Conservation (phyloP, 768 basidiomycete genomes). For the Cubamyces lactineus region DNA sequence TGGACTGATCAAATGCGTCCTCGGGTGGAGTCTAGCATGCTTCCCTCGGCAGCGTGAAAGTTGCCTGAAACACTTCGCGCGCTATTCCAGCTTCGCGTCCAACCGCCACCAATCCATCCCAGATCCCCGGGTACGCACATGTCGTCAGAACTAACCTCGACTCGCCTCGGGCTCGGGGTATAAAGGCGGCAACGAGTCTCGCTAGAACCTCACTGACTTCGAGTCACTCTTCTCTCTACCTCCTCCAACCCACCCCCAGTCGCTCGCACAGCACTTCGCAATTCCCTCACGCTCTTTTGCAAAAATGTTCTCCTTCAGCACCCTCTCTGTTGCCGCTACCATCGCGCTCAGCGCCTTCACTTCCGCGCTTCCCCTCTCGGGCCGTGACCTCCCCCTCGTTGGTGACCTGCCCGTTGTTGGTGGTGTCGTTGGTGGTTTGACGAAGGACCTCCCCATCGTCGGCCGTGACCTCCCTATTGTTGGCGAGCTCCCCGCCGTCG, state of each 20-base stretch:
- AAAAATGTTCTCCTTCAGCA: slow-evolving; percentile 42
- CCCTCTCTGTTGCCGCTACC: slow-evolving; percentile 34
- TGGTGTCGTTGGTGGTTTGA: slow-evolving; percentile 2
- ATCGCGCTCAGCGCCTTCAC: slow-evolving; percentile 28
- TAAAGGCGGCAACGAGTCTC: slow-evolving; percentile 7
- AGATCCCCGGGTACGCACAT: not conserved
- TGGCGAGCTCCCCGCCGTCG: slow-evolving; percentile 1
- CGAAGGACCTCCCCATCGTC: not conserved
- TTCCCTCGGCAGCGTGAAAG: slow-evolving; percentile 17
- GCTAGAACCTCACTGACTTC: slow-evolving; percentile 22
- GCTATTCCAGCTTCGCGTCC: not conserved
- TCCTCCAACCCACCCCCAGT: slow-evolving; percentile 4
- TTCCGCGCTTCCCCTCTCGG: slow-evolving; percentile 23
- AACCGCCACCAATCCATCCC: not conserved
- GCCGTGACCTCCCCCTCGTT: slow-evolving; percentile 5
- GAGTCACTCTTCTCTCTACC: slow-evolving; percentile 16
- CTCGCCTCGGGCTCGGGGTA: slow-evolving; percentile 4
- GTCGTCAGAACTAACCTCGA: not conserved
- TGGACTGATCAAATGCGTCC: slow-evolving; percentile 11
- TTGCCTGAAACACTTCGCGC: slow-evolving; percentile 14
- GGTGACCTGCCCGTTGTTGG: not conserved
- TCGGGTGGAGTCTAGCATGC: slow-evolving; percentile 13
- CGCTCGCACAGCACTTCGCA: slow-evolving; percentile 22
- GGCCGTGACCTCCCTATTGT: not conserved
- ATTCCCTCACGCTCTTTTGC: slow-evolving; percentile 38